Evolutionary conservation across 768 basidiomycete species (phyloP), one percentile per base, ranked within the genome.

Genomic region (Serendipita sp.): DNA sequence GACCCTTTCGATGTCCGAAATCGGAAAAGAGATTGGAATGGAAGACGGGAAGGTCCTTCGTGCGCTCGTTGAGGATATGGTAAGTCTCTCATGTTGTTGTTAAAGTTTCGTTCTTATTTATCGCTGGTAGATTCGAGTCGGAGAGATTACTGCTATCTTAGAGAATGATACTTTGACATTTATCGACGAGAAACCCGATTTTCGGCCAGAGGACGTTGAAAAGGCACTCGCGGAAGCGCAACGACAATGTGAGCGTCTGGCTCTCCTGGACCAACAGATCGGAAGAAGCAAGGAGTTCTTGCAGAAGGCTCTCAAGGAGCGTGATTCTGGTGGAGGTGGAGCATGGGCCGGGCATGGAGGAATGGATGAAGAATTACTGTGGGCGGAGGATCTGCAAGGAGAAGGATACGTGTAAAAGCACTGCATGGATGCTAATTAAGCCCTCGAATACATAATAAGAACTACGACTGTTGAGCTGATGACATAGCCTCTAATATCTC

Each of bases 161-260:
- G 78, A 80, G 0, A 77, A 82, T 62, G 85, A 82, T 3, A 87
- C 86, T 0, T 88, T 92, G 18, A 83, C 84, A 0, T 90, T 91
- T 72, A 79, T 80, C 16, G 77, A 77, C 44, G 84, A 86, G 69
- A 79, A 82, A 15, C 78, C 81, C 1, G 44, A 66, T 45, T 82
- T 85, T 66, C 77, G 82, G 13, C 80, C 81, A 66, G 76, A 74
- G 6, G 81, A 87, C 63, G 79, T 90, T 10, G 86, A 91, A 65
- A 64, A 69, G 0, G 77, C 83, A 3, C 75, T 91, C 46, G 73
- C 69, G 62, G 76, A 77, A 1, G 79, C 78, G 3, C 87, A 89
- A 70, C 73, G 74, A 52, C 86, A 86, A 70, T 75, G 77, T 13
- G 72, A 71, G 52, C 66, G 77, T 18, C 76, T 88, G 6, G 73